Evolutionary conservation across 208 protist species (phyloP), one percentile per base, ranked within the genome.

Genomic region (Leishmania martiniquensis): DNA sequence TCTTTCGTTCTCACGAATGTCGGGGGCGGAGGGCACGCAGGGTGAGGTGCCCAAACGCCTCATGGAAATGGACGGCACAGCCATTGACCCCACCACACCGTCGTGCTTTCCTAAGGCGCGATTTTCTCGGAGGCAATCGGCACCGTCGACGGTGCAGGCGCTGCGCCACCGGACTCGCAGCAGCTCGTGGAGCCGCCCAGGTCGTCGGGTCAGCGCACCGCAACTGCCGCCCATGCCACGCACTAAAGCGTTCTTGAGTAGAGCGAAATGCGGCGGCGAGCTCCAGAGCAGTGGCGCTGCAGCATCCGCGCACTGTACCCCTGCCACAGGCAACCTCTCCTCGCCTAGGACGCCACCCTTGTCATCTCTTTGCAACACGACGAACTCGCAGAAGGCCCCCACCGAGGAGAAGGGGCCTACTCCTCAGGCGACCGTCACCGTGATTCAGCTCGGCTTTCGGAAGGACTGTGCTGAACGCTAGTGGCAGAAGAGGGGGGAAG

Each of bases 401-500:
- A 47, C 44, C 37, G 72, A 34, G 47, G 47, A 42, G 13, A 71
- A 67, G 15, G 60, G 60, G 32, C 57, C 47, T 52, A 63, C 20
- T 5, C 60, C 67, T 55, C 66, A 76, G 72, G 37, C 44, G 60
- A 22, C 75, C 5, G 55, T 84, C n/a, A 37, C 75, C 25, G 60
- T 79, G 4, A 76, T 84, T 39, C 69, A 78, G 34, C 72, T 83
- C 1, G 78, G 67, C 73, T 83, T 83, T 47, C 55, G 54, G 65
- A 47, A 42, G 22, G 34, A 32, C 4, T 12, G n/a, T 52, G 32
- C n/a, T 39, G 12, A 29, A 12, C 29, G 5, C 45, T 72, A 57
- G 42, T 29, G 1, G 13, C 32, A 29, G 47, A 59, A 44, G 49
- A 44, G 49, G 32, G 49, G 44, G 0, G 7, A 15, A 57, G 15